phyloP scores from a whole-genome alignment of 169 alveolate genomes.

The Plasmodium adleri region DNA sequence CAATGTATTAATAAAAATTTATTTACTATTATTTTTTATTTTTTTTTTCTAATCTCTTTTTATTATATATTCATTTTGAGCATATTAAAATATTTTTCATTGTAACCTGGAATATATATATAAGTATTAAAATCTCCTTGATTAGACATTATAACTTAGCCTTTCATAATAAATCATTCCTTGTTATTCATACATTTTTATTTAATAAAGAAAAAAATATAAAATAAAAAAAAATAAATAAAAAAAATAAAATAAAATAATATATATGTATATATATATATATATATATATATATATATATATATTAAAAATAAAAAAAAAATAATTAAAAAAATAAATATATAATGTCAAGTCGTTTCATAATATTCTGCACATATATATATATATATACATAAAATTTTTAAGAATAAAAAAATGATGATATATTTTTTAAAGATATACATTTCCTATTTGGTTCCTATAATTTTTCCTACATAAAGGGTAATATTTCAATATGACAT shows the following conservation, averaged over 20 bases:
- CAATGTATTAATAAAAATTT: conserved; percentile 1
- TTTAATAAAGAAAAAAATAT: not conserved
- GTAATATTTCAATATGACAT: too few relatives aligned
- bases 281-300: not conserved
- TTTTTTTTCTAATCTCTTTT: not conserved
- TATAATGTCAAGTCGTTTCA: too few relatives aligned
- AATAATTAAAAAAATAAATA: not conserved
- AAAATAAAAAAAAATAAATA: not conserved
- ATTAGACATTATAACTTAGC: conserved; percentile 8
- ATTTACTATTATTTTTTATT: not conserved
- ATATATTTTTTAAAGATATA: too few relatives aligned
- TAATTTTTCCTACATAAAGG: too few relatives aligned
- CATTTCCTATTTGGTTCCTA: too few relatives aligned
- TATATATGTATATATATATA: not conserved
- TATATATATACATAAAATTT: too few relatives aligned
- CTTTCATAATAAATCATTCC: not conserved
- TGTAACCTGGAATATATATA: conserved; percentile 48
- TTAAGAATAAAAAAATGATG: too few relatives aligned
- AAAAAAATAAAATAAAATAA: not conserved
- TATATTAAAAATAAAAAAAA: not conserved
- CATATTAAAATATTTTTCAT: not conserved
- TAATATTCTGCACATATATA: too few relatives aligned
- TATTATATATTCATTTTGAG: too few relatives aligned
- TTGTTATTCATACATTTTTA: not conserved
- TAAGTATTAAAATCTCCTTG: conserved; percentile 6